These are phyloP conservation scores for Penicillium maclennaniae DNA, from an alignment of 495 filamentous ascomycete species.

Conservation along the genomic window DNA sequence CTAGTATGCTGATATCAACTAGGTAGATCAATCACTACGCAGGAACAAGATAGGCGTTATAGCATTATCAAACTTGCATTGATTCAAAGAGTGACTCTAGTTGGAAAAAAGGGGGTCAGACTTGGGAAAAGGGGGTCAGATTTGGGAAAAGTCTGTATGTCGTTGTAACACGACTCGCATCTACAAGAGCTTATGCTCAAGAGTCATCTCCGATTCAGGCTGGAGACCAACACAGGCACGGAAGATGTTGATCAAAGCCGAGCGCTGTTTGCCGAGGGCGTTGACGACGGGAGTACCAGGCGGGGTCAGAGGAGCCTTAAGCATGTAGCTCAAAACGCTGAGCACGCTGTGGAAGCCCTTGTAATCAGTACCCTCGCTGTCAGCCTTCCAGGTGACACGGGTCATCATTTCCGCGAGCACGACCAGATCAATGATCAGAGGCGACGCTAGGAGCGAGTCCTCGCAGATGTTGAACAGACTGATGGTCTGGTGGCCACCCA, in stretches of 20 bases:
- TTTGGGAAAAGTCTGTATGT: background rate
- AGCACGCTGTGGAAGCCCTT: slow-evolving; percentile 96
- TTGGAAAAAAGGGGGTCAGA: slow-evolving; percentile 16
- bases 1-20: background rate
- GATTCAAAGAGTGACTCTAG: slow-evolving; percentile 35
- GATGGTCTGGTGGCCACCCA: slow-evolving; percentile 98
- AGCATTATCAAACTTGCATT: slow-evolving; percentile 6
- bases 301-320: slow-evolving; percentile 95
- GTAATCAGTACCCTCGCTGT: slow-evolving; percentile 62
- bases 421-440: slow-evolving; percentile 95
- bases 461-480: slow-evolving; percentile 98
- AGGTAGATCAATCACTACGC: background rate
- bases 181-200: slow-evolving; percentile 96
- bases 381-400: slow-evolving; percentile 84
- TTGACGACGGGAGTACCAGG: slow-evolving; percentile 96
- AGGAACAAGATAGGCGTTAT: background rate
- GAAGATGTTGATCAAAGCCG: slow-evolving; percentile 96
- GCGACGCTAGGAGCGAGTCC: slow-evolving; percentile 95
- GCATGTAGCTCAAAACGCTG: slow-evolving; percentile 98
- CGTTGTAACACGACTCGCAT: background rate
- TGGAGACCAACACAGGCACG: slow-evolving; percentile 95
- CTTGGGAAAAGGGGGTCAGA: background rate
- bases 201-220: slow-evolving; percentile 98
- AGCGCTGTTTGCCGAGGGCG: slow-evolving; percentile 92
- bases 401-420: slow-evolving; percentile 96